Evolutionary conservation across 2,329 filamentous ascomycete genomes (phyloP).

Genomic region (Monosporascus ibericus): DNA sequence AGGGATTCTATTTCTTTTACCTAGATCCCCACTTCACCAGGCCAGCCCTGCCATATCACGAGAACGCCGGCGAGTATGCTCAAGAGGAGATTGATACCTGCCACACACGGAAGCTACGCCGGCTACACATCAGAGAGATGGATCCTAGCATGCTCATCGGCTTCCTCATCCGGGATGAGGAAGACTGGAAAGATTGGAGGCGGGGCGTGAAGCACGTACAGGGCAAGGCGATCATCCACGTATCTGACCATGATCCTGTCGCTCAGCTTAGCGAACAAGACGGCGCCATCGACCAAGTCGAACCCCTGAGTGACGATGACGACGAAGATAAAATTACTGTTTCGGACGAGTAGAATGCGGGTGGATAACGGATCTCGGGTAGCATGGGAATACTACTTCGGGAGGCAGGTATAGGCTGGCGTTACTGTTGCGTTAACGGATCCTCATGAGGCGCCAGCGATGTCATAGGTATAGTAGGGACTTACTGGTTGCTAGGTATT

Average conservation of each 20-base stretch:
- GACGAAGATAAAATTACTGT: conserved; percentile 20
- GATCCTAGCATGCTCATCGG: conserved; percentile 97
- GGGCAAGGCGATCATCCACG: conserved; percentile 80
- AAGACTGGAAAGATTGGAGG: conserved; percentile 83
- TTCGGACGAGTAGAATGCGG: neutral
- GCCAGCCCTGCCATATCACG: conserved; percentile 61
- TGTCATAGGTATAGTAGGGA: neutral
- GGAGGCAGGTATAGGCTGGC: neutral
- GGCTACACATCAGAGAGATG: conserved; percentile 84
- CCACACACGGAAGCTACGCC: conserved; percentile 78
- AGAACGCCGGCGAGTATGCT: conserved; percentile 53
- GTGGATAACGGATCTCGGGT: neutral
- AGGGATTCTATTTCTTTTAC: conserved; percentile 80
- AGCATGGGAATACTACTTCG: neutral
- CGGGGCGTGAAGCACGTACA: conserved; percentile 66
- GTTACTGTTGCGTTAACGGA: neutral
- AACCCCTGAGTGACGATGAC: conserved; percentile 73
- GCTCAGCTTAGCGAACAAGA: conserved; percentile 55
- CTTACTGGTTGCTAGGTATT: neutral
- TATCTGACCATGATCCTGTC: conserved; percentile 65
- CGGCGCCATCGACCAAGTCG: conserved; percentile 81
- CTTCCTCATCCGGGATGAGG: conserved; percentile 75
- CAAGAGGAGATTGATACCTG: conserved; percentile 73
- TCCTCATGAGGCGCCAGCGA: neutral
- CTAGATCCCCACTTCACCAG: conserved; percentile 89